Base-by-base conservation (phyloP, 306 rosid genomes). In the Quillaja saponaria region DNA sequence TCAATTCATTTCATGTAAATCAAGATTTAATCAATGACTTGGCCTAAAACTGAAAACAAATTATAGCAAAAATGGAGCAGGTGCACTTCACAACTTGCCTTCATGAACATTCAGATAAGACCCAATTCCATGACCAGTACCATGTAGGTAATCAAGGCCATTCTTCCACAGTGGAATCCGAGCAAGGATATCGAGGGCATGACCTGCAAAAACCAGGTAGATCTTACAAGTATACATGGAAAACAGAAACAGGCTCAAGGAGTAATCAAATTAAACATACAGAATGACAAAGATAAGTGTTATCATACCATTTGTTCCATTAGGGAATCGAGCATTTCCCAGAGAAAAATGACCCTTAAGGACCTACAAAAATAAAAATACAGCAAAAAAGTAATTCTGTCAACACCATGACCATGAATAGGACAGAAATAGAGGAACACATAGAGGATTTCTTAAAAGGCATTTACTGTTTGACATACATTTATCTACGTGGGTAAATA, bases 61-160 rank as follows among this genome's bases (percentile, higher is more conserved):
- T 65, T 34, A n/a, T n/a, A 19, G 64, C 48, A 55, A 64, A 11
- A 71, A 15, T 42, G 15, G 62, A 73, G 53, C 34, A 69, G 54
- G 41, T 33, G 31, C 18, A 67, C 39, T 61, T 55, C 61, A 33
- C 39, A 17, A 48, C 45, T 58, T 72, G 83, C 99, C 99, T 89
- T 94, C 99, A 62, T 89, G 99, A 73, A 94, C 99, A 80, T 87
- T 89, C 49, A 94, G 91, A 79, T 81, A 94, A 58, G 99, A 94
- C 41, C 99, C 99, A 76, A 94, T 78, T 47, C 99, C 99, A 80
- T 94, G 99, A 58, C 99, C 99, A 68, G 99, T 94, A 65, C 99
- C 99, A 74, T 89, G 99, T 63, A 95, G 94, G 75, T 87, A 94
- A 85, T 94, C 99, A 62, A 94, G 96, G 77, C 99, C 97, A 71